phyloP scores from a whole-genome alignment of 75 land plant species.

The Chamaecyparis obtusa region DNA sequence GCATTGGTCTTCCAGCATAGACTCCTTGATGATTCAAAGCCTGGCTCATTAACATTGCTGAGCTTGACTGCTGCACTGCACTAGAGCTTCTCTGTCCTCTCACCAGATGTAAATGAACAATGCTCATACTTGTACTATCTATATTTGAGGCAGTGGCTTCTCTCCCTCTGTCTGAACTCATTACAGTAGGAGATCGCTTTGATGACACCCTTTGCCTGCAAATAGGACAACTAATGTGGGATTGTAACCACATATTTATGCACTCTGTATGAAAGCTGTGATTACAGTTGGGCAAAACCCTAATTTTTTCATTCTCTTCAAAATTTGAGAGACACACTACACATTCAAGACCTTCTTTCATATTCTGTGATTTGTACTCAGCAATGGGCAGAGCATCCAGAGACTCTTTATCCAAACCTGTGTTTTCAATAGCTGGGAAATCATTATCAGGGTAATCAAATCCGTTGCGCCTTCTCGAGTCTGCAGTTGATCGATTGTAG shows the following conservation, averaged over 20 bases:
- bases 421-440: background rate
- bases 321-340: conserved; percentile 50
- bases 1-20: too few species aligned
- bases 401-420: background rate
- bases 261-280: conserved; percentile 61
- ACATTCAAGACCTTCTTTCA: conserved; percentile 29
- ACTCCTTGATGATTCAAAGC: too few species aligned
- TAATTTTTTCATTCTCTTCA: conserved; percentile 36
- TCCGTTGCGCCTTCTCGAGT: background rate
- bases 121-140: too few species aligned
- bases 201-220: conserved; percentile 22
- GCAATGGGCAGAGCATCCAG: background rate
- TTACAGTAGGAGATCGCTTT: background rate
- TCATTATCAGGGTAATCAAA: background rate
- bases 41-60: too few species aligned
- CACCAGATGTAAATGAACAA: too few species aligned
- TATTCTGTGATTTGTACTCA: background rate
- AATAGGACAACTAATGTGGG: conserved; percentile 64
- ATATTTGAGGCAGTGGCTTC: background rate
- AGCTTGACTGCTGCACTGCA: too few species aligned
- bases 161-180: background rate
- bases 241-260: conserved; percentile 60
- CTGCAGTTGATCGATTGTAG: background rate
- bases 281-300: conserved; percentile 44
- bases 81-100: too few species aligned